Conservation (phyloP, 257 asterid species). For the Mentha longifolia region DNA sequence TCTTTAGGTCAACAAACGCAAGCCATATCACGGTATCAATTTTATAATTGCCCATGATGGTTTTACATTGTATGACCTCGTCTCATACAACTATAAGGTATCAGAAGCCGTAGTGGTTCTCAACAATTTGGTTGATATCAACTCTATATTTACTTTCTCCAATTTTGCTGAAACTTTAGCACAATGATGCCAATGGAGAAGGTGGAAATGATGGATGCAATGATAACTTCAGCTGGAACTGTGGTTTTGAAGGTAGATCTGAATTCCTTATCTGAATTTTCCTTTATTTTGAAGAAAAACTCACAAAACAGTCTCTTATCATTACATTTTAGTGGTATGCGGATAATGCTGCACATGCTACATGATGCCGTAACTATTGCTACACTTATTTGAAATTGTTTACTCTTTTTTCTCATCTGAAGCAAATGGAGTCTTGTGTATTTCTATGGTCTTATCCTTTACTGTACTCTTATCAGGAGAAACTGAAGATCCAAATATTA, state of each 20-base stretch:
- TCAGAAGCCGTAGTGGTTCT: constrained; percentile 20
- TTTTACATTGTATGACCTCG: constrained; percentile 90
- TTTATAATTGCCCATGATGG: constrained; percentile 96
- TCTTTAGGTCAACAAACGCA: constrained; percentile 82
- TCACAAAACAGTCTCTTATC: constrained; percentile 7
- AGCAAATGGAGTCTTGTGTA: constrained; percentile 4
- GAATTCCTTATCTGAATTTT: constrained; percentile 15
- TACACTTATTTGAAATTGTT: constrained; percentile 4
- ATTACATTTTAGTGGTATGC: constrained; percentile 23
- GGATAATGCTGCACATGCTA: background rate
- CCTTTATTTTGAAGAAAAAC: constrained; percentile 5
- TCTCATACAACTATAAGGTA: constrained; percentile 93
- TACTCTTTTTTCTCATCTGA: background rate
- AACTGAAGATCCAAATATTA: constrained; percentile 63
- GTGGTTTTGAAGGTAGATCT: constrained; percentile 88
- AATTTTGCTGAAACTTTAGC: constrained; percentile 56
- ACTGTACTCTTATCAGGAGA: constrained; percentile 61
- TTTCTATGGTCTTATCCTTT: constrained; percentile 16
- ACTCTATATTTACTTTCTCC: constrained; percentile 17
- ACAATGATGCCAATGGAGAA: constrained; percentile 96
- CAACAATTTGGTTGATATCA: constrained; percentile 14
- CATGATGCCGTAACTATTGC: constrained; percentile 1
- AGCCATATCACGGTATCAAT: constrained; percentile 85
- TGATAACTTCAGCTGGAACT: constrained; percentile 97
- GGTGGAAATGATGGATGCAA: constrained; percentile 95